These are phyloP conservation scores for Cutaneotrichosporon mucoides DNA, from an alignment of 1,284 basidiomycete species.

Conservation along the genomic window DNA sequence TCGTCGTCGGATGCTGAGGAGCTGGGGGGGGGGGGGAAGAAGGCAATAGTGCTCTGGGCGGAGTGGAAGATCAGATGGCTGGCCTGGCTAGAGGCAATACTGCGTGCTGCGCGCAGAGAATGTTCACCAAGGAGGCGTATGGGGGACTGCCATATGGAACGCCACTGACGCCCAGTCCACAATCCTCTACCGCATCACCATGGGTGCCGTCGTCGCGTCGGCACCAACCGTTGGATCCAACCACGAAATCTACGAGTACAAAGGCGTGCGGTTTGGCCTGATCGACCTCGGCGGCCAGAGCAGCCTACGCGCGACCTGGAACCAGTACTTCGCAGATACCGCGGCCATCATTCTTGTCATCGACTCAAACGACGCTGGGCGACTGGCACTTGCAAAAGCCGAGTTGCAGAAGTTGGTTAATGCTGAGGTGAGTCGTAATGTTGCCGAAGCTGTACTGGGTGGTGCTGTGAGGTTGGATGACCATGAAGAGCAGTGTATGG, in stretches of 20 bases:
- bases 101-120: no score
- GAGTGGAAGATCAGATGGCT: neutral
- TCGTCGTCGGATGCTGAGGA: neutral
- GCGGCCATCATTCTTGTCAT: conserved; percentile 54
- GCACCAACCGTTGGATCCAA: conserved; percentile 53
- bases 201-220: conserved; percentile 53
- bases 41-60: neutral
- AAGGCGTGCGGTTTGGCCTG: conserved; percentile 52
- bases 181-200: conserved; percentile 54
- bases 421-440: conserved; percentile 36
- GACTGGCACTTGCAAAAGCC: conserved; percentile 50
- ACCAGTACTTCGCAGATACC: conserved; percentile 50
- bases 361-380: conserved; percentile 52
- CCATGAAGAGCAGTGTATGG: neutral
- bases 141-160: no score
- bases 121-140: neutral
- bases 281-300: conserved; percentile 54
- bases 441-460: neutral
- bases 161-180: conserved; percentile 36
- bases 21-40: neutral
- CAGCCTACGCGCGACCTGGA: conserved; percentile 48
- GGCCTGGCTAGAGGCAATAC: neutral
- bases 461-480: neutral
- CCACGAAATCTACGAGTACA: conserved; percentile 52
- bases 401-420: conserved; percentile 50